A percentile compares a stretch with the other conserved stretches of the same genome.
Conservation (phyloP, 2,329 filamentous ascomycete genomes). For the Penicillium sp. region DNA sequence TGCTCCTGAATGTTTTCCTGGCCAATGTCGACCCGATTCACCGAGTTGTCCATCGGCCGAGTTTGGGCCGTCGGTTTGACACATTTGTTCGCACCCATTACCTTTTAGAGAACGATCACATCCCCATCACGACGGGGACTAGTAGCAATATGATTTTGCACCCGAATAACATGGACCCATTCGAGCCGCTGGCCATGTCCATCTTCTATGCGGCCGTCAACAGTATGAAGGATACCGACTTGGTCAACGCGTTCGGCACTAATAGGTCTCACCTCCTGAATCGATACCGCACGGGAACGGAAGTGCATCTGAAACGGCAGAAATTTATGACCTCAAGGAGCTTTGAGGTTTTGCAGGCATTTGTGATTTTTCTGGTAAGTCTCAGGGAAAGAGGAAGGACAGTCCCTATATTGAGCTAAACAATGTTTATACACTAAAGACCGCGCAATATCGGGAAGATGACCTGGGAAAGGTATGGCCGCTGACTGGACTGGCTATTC, state of each 20-base stretch:
- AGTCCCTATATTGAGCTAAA: neutral
- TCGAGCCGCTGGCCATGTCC: neutral
- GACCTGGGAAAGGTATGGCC: neutral
- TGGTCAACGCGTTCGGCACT: neutral
- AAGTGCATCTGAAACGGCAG: neutral
- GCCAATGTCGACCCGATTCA: neutral
- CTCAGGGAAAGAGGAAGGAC: neutral
- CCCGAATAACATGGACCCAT: neutral
- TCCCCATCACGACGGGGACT: neutral
- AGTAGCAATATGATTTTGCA: neutral
- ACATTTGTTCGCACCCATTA: neutral
- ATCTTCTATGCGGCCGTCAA: neutral
- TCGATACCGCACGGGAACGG: neutral
- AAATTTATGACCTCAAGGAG: neutral
- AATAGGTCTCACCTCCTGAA: neutral
- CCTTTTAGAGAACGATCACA: neutral
- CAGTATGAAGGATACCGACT: neutral
- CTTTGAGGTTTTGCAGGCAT: neutral
- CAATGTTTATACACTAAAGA: neutral
- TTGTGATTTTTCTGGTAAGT: neutral
- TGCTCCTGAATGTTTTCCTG: neutral
- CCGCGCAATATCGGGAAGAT: neutral
- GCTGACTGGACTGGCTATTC: neutral
- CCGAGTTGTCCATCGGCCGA: neutral
- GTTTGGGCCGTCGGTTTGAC: neutral